phyloP scores from a whole-genome alignment of 306 rosid genomes.

The Lablab purpureus region DNA sequence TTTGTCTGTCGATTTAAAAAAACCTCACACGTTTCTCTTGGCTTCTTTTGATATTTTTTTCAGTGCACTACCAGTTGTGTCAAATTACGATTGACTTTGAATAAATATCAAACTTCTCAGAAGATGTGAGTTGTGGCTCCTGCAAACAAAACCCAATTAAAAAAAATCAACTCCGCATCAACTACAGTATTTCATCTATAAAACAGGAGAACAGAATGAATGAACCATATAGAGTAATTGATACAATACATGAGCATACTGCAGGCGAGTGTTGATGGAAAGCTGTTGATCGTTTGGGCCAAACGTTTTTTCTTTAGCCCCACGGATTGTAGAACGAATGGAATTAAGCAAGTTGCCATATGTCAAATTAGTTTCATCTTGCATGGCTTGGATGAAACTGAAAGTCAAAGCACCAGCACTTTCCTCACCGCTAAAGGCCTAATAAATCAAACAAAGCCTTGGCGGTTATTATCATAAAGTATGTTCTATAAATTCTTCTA shows the following conservation, averaged over 20 bases:
- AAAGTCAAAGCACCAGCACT: conserved; percentile 72
- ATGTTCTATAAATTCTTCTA: neutral
- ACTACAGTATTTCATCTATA: neutral
- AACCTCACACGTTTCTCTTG: neutral
- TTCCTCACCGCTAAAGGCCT: conserved; percentile 60
- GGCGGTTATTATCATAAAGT: neutral
- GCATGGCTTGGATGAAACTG: conserved; percentile 66
- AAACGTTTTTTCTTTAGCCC: conserved; percentile 51
- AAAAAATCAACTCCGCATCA: conserved; percentile 36
- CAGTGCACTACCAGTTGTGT: neutral
- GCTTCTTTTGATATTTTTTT: neutral
- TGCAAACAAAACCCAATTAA: conserved; percentile 40
- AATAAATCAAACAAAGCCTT: conserved; percentile 13
- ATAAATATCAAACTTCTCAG: conserved; percentile 59
- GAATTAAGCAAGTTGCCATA: conserved; percentile 59
- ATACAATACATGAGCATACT: conserved; percentile 49
- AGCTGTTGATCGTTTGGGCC: conserved; percentile 34
- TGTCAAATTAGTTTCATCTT: conserved; percentile 55
- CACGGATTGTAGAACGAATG: conserved; percentile 60
- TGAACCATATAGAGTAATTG: neutral
- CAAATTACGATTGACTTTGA: conserved; percentile 46
- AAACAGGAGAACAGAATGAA: neutral
- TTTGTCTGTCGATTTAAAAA: too few species aligned
- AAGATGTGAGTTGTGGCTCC: conserved; percentile 68
- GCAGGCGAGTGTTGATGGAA: conserved; percentile 37